These are phyloP conservation scores for Fusarium virguliforme DNA, from an alignment of 2,329 filamentous ascomycete genomes.

Conservation along the genomic window DNA sequence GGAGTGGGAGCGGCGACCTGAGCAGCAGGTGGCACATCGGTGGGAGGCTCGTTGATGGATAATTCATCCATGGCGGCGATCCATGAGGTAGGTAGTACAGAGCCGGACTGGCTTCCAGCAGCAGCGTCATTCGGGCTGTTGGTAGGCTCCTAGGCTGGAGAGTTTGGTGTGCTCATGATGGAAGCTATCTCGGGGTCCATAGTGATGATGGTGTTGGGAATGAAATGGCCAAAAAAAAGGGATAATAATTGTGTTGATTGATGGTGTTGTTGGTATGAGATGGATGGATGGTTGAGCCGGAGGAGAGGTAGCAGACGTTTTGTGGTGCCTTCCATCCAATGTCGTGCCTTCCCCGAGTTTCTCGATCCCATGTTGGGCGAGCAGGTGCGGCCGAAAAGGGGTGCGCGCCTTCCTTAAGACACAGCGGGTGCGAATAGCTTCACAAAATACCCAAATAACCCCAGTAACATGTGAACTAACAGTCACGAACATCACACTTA, in stretches of 20 bases:
- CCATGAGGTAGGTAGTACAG: background rate
- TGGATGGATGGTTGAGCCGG: too few species aligned
- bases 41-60: background rate
- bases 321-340: background rate
- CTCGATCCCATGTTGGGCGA: background rate
- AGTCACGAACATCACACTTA: background rate
- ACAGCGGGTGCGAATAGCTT: background rate
- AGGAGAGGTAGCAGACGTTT: background rate
- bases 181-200: background rate
- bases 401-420: background rate
- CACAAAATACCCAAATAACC: background rate
- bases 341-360: background rate
- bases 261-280: background rate
- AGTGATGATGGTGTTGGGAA: background rate
- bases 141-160: background rate
- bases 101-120: background rate
- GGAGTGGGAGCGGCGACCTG: background rate
- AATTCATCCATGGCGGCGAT: background rate
- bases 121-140: too few species aligned
- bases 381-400: background rate
- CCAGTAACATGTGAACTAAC: background rate
- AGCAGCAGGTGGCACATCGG: background rate
- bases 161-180: background rate
- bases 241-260: background rate
- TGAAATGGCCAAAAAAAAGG: background rate